These are phyloP conservation scores for Beauveria sp. DNA, from an alignment of 2,329 filamentous ascomycete genomes.

Conservation along the genomic window DNA sequence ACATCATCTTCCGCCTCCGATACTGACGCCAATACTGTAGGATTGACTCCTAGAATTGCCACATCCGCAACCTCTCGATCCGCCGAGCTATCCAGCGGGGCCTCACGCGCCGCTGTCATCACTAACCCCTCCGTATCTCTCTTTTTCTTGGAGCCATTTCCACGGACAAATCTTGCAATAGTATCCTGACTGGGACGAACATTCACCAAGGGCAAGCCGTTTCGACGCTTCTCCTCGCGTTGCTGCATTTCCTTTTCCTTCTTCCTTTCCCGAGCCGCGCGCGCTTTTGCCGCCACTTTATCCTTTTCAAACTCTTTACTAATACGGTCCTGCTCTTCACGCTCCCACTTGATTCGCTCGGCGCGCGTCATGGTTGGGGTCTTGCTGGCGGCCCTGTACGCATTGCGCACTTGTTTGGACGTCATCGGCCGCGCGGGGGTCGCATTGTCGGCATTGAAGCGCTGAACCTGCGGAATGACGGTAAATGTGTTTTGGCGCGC, in stretches of 20 bases:
- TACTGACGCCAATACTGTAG: background rate
- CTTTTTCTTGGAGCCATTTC: slow-evolving; percentile 25
- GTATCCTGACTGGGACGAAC: slow-evolving; percentile 51
- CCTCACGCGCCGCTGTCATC: background rate
- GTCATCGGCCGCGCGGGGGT: slow-evolving; percentile 29
- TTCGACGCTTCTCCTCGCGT: slow-evolving; percentile 44
- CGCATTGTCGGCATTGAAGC: slow-evolving; percentile 14
- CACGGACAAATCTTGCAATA: slow-evolving; percentile 44
- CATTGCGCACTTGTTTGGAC: slow-evolving; percentile 33
- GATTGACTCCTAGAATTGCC: background rate
- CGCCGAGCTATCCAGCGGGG: slow-evolving; percentile 13
- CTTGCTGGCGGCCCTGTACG: slow-evolving; percentile 28
- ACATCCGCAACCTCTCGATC: background rate
- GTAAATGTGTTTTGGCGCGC: slow-evolving; percentile 37
- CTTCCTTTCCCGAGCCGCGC: slow-evolving; percentile 45
- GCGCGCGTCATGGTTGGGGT: slow-evolving; percentile 31
- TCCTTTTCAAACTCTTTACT: slow-evolving; percentile 44
- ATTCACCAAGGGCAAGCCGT: slow-evolving; percentile 45
- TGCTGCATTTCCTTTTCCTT: slow-evolving; percentile 41
- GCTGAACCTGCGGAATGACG: slow-evolving; percentile 29
- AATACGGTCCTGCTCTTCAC: slow-evolving; percentile 47
- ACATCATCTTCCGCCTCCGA: background rate
- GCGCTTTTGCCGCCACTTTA: slow-evolving; percentile 40
- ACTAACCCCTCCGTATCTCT: slow-evolving; percentile 18
- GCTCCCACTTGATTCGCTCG: slow-evolving; percentile 32